Evolutionary conservation across 148 eudicot genomes (phyloP), one percentile per base, ranked within the genome.

Genomic region (Hydrangea macrophylla): DNA sequence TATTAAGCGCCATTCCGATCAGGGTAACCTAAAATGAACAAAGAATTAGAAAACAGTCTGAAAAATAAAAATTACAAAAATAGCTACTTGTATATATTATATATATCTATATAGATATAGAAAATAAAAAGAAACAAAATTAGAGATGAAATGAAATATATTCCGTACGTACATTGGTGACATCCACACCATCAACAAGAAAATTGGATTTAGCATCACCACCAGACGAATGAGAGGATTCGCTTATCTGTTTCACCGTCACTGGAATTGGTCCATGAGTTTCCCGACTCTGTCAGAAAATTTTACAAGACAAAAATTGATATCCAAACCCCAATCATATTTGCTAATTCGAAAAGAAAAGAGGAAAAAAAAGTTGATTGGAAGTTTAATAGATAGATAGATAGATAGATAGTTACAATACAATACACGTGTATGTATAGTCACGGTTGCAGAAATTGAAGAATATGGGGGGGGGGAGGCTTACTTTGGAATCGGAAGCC

Each of bases 161-260:
- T 11, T 7, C 53, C 5, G 23, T 9, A 17, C 67, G 18, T 62
- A 88, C 97, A 70, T 84, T 93, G 56, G 82, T 78, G 37, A 93
- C 88, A 13, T 87, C 85, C 25, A 82, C 85, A 1, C 95, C 96
- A 48, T 83, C 86, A 59, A 93, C 75, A 9, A 76, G 66, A 64
- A 83, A 86, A 75, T 68, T 83, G 32, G 88, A 78, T 58, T 88
- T 88, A 33, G 82, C 89, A 33, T 85, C 92, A 15, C 78, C 84
- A 0, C n/a, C n/a, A n/a, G n/a, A n/a, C n/a, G 87, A 68, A 28
- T 71, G 90, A 56, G 90, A 83, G 1, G 92, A 92, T 70, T 86
- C 90, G 45, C 90, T 88, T 8, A 93, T 93, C 68, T 81, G 87
- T 89, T 90, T 90, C 75, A 90, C 88, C 0, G 98, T 86, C 2